A percentile compares a stretch with the other conserved stretches of the same genome.
phyloP scores from a whole-genome alignment of 371 early-diverging fungal species.

The Saksenaea vasiformis region DNA sequence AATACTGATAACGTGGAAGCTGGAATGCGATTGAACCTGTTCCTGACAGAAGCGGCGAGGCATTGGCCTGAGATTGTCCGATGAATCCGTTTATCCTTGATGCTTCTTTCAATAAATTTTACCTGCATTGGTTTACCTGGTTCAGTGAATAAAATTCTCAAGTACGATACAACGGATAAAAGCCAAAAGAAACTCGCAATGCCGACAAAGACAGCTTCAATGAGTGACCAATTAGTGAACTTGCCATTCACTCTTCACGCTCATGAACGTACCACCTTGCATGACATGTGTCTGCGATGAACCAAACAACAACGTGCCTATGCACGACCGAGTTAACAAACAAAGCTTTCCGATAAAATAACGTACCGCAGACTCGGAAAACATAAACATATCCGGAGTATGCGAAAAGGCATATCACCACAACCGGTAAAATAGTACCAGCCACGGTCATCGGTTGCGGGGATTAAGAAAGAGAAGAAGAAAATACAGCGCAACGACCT shows the following conservation, averaged over 20 bases:
- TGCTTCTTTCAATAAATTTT: slow-evolving; percentile 1
- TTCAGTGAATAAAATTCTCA: slow-evolving; percentile 44
- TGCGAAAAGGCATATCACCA: slow-evolving; percentile 34
- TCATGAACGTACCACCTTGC: slow-evolving; percentile 33
- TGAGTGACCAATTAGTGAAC: background rate
- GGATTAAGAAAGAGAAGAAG: background rate
- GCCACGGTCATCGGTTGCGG: slow-evolving; percentile 2
- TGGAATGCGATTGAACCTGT: background rate
- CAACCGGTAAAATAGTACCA: slow-evolving; percentile 33
- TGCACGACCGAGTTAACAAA: background rate
- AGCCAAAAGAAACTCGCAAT: slow-evolving; percentile 47
- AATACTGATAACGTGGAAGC: slow-evolving; percentile 33
- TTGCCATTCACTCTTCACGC: background rate
- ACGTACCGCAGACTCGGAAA: slow-evolving; percentile 55
- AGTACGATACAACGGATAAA: slow-evolving; percentile 47
- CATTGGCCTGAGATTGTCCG: background rate
- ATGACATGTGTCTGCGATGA: slow-evolving; percentile 4
- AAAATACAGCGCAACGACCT: background rate
- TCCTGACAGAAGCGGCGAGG: background rate
- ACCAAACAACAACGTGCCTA: slow-evolving; percentile 5
- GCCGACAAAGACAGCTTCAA: slow-evolving; percentile 31
- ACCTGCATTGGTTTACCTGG: slow-evolving; percentile 52
- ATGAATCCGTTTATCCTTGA: background rate
- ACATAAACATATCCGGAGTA: slow-evolving; percentile 58
- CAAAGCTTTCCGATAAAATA: background rate